A percentile compares a stretch with the other conserved stretches of the same genome.
Evolutionary conservation across 192 early-diverging fungal species (phyloP).

Genomic region (Coemansia umbellata): DNA sequence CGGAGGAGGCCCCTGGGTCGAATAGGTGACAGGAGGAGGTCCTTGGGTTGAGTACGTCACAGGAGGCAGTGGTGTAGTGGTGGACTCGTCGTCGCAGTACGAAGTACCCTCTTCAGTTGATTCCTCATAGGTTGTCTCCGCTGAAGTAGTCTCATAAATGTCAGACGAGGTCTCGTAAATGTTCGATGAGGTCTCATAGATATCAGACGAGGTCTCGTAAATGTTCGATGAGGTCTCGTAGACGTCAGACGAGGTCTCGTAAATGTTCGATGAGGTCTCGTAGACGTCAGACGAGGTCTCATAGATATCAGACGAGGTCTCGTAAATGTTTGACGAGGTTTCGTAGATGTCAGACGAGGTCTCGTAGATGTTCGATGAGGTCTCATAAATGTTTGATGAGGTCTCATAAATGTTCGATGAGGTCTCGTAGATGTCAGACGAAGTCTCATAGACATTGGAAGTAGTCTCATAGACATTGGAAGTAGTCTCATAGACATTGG

Average conservation of each 20-base stretch:
- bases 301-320: constrained; percentile 5
- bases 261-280: not conserved
- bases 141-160: constrained; percentile 4
- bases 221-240: constrained; percentile 6
- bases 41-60: not conserved
- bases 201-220: constrained; percentile 10
- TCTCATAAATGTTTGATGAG: not conserved
- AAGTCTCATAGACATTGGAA: constrained; percentile 1
- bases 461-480: constrained; percentile 6
- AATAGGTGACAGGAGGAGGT: not conserved
- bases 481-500: not conserved
- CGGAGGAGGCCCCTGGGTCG: not conserved
- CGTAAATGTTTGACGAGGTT: constrained; percentile 1
- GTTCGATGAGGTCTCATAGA: constrained; percentile 3
- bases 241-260: not conserved
- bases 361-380: constrained; percentile 1
- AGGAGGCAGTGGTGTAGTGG: not conserved
- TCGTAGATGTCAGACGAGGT: constrained; percentile 5
- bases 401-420: not conserved
- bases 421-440: not conserved
- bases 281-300: constrained; percentile 5
- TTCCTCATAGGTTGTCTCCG: not conserved
- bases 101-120: not conserved
- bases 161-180: constrained; percentile 1
- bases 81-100: not conserved